phyloP scores from a whole-genome alignment of 345 rosid species.

The Gossypium thurberi region DNA sequence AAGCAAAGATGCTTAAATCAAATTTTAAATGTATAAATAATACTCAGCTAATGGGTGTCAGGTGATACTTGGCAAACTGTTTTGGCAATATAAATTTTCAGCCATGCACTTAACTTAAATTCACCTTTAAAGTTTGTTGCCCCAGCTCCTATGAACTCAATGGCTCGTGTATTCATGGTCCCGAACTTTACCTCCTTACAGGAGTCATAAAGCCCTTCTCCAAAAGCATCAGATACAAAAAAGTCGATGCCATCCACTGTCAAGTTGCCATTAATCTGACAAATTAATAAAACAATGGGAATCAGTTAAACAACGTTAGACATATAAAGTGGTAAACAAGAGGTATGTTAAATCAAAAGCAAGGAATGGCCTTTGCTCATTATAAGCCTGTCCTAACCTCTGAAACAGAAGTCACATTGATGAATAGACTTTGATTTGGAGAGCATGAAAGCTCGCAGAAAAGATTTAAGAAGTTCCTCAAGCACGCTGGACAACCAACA shows the following conservation, averaged over 20 bases:
- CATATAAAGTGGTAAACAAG: not conserved
- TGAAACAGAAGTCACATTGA: slow-evolving; percentile 73
- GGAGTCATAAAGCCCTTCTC: slow-evolving; percentile 78
- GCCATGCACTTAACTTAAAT: slow-evolving; percentile 1
- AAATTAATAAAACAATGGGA: not conserved
- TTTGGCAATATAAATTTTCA: not conserved
- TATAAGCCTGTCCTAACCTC: slow-evolving; percentile 46
- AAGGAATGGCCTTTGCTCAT: not conserved
- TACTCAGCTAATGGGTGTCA: not conserved
- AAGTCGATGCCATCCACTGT: slow-evolving; percentile 86
- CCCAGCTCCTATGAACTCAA: slow-evolving; percentile 86
- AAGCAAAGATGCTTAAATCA: slow-evolving; percentile 1
- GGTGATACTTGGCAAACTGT: not conserved
- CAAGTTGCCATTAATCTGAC: slow-evolving; percentile 65
- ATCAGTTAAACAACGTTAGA: not conserved
- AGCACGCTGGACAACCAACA: slow-evolving; percentile 98
- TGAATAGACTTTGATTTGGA: slow-evolving; percentile 83
- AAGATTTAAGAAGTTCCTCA: slow-evolving; percentile 88
- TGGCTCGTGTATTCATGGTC: slow-evolving; percentile 90
- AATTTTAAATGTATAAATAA: not conserved
- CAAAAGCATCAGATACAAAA: slow-evolving; percentile 61
- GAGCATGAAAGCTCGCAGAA: slow-evolving; percentile 96
- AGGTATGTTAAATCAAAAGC: not conserved
- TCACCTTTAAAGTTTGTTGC: slow-evolving; percentile 82
- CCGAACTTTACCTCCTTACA: slow-evolving; percentile 99